Base-by-base conservation (phyloP, 306 rosid genomes). In the Trifolium fragiferum region DNA sequence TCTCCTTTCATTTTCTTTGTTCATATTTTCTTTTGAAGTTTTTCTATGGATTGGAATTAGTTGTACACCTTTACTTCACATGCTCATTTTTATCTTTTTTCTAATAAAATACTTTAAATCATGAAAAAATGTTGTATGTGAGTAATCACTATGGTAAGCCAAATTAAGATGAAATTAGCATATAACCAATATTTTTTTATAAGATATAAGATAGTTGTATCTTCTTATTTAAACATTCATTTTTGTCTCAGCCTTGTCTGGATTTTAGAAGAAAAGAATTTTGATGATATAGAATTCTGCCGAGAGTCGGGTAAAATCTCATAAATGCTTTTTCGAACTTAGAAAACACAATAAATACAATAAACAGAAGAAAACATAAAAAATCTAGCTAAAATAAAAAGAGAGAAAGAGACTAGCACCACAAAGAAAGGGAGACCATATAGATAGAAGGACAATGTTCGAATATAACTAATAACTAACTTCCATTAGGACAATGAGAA, bases 391-490 rank as follows among this genome's bases (percentile, higher is more conserved):
- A 38, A 6, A 51, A 38, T 12, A 70, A 43, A 58, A 21, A 16
- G 27, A 68, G 64, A 59, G 25, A 72, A 70, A 66, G 20, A 55
- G 73, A 68, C 58, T 23, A 20, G 32, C 41, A 25, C 2, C 59
- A 75, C 43, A 71, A 14, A 76, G 60, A 71, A 71, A 55, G 69
- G 72, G 73, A 21, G 47, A n/a, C n/a, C 44, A 62, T 18, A 51
- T 21, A 63, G 70, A 80, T 21, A 67, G 66, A 80, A 72, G 76
- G 82, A 75, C 76, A 2, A 77, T 49, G 72, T 83, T 71, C 67
- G 66, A 41, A 78, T 63, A 82, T 74, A 73, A 80, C 82, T 76
- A 77, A 68, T 64, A 84, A 86, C 98, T 87, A 88, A 82, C 98
- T 84, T 72, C 64, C 89, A 87, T 86, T 75, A 87, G 73, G 84